Conservation (phyloP, 2,329 filamentous ascomycete species). For the Penicillium glabrum region DNA sequence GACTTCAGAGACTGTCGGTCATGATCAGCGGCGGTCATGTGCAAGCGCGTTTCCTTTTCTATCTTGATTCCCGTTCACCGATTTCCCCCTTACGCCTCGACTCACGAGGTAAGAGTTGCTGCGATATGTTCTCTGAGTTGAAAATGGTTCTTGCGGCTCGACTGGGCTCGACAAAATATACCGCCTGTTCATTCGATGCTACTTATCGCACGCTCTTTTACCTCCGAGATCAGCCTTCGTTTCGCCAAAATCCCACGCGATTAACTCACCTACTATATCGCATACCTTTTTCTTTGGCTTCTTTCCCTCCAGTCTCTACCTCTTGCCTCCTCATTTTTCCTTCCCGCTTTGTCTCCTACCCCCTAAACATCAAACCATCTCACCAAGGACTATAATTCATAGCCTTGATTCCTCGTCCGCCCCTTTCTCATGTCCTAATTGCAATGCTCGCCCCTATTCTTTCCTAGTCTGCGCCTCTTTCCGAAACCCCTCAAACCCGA, state of each 20-base stretch:
- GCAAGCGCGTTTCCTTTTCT: conserved; percentile 23
- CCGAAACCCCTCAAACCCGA: conserved; percentile 7
- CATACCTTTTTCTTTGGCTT: background rate
- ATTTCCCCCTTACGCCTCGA: conserved; percentile 8
- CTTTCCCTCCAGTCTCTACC: conserved; percentile 11
- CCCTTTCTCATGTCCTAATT: conserved; percentile 5
- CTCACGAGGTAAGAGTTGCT: conserved; percentile 27
- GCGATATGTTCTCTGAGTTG: conserved; percentile 18
- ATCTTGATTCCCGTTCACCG: conserved; percentile 16
- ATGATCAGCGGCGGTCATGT: conserved; percentile 30
- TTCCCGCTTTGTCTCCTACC: background rate
- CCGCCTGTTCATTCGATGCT: background rate
- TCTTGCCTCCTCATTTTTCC: background rate
- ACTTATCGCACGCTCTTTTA: background rate
- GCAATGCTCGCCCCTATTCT: background rate
- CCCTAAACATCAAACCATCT: background rate
- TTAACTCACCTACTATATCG: background rate
- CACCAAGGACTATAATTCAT: background rate
- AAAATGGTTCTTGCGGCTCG: conserved; percentile 21
- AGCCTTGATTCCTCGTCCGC: conserved; percentile 4
- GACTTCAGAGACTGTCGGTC: conserved; percentile 30
- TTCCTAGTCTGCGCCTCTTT: conserved; percentile 6
- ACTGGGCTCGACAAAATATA: background rate
- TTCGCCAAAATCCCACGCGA: background rate
- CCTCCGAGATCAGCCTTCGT: conserved; percentile 2